phyloP scores from a whole-genome alignment of 2,329 filamentous ascomycete genomes.

The Hypoxylon sp. region DNA sequence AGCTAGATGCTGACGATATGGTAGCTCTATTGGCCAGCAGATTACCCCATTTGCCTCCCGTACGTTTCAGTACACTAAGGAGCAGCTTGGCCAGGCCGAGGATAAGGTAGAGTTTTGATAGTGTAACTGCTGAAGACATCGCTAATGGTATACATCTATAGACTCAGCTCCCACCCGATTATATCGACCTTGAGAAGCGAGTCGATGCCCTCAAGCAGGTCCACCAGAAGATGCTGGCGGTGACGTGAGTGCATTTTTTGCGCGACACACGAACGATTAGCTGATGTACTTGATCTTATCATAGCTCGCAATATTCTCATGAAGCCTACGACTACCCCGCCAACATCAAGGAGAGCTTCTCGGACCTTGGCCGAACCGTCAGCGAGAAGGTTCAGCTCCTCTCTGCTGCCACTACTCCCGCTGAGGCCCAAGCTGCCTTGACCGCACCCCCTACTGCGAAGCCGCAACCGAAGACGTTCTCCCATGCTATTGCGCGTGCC shows the following conservation, averaged over 20 bases:
- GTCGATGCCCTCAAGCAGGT: constrained; percentile 97
- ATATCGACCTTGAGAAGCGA: constrained; percentile 98
- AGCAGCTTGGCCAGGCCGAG: constrained; percentile 93
- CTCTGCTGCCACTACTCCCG: constrained; percentile 85
- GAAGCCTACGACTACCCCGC: constrained; percentile 93
- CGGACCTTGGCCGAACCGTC: constrained; percentile 94
- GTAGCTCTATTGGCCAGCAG: constrained; percentile 76
- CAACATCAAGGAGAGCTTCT: constrained; percentile 98
- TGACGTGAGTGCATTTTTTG: constrained; percentile 78
- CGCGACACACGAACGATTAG: constrained; percentile 12
- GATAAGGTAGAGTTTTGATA: constrained; percentile 77
- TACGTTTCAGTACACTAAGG: constrained; percentile 97
- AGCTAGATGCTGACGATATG: constrained; percentile 42
- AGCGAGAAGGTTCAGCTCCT: constrained; percentile 94
- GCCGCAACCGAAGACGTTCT: constrained; percentile 98
- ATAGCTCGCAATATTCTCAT: constrained; percentile 91
- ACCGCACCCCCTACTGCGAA: constrained; percentile 91
- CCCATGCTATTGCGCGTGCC: constrained; percentile 93
- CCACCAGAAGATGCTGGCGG: constrained; percentile 95
- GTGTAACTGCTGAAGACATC: constrained; percentile 6
- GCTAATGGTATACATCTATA: constrained; percentile 56
- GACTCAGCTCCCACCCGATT: constrained; percentile 97
- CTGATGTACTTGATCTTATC: constrained; percentile 42
- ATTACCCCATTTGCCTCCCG: constrained; percentile 94
- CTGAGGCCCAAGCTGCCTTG: constrained; percentile 94